Base-by-base conservation (phyloP, 2,329 filamentous ascomycete genomes). In the Talaromyces pinophilus region DNA sequence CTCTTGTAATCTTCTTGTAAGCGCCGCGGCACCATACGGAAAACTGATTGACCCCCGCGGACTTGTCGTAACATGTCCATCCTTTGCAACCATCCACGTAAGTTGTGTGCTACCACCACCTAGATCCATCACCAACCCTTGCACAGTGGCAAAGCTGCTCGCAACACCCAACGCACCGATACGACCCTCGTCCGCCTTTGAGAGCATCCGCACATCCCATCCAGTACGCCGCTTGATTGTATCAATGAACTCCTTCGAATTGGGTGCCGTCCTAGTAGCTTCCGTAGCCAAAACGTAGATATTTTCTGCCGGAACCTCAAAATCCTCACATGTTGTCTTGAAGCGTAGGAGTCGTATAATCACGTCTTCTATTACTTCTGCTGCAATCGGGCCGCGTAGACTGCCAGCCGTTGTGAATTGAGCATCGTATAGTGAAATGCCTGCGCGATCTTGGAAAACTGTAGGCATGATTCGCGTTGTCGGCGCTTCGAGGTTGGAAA, bases 371-470 rank as follows among this genome's bases (percentile, higher is more conserved):
- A 96, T 92, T 7, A 87, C 90, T 5, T 82, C 75, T 0, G 79
- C 71, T 2, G 86, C 82, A 60, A 90, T 88, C 0, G 88, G 85
- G 2, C 82, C 76, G 40, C 80, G 78, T n/a, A 74, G 73, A 40
- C 76, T 75, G 6, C 71, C 72, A 6, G 75, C 76, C 7, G 54
- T 38, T 60, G 75, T 30, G 81, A 82, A 83, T 82, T 92, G 78
- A 0, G 92, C 92, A 74, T 97, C 92, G 79, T 95, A 96, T 11
- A 97, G 85, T 1, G 93, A 97, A 66, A 97, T 95, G 25, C 85
- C 86, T 10, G 88, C 90, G 5, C 93, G 89, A 72, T 92, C 88
- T 72, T 90, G 87, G 78, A 92, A 96, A 65, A 97, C 73, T 30
- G 90, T 93, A 19, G 85, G 88, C 50, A 97, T 84, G 28, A 93